These are phyloP conservation scores for Penicillium coprophilum DNA, from an alignment of 495 filamentous ascomycete species.

Conservation along the genomic window DNA sequence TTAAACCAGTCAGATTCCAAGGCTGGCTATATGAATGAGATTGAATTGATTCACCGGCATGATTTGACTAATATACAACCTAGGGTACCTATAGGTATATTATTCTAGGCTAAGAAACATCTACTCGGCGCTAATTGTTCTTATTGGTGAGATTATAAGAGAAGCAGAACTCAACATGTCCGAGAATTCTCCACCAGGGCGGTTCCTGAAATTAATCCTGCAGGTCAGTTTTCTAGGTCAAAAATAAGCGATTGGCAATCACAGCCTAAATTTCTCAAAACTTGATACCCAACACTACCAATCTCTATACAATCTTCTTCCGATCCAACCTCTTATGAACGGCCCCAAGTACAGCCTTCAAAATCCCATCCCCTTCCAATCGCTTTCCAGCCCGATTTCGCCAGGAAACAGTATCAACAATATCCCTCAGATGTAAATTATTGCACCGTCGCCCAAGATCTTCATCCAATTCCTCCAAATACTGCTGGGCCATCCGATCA, in stretches of 20 bases:
- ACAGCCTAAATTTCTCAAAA: too few relatives aligned
- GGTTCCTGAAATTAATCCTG: too few relatives aligned
- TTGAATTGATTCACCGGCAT: not conserved
- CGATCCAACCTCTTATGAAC: conserved; percentile 54
- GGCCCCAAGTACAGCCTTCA: conserved; percentile 81
- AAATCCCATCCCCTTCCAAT: conserved; percentile 65
- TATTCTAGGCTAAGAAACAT: too few relatives aligned
- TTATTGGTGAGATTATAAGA: not conserved
- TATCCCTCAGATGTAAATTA: conserved; percentile 67
- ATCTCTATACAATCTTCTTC: conserved; percentile 11
- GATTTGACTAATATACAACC: not conserved
- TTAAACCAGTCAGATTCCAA: too few relatives aligned
- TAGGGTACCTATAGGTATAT: too few relatives aligned
- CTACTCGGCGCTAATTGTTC: not conserved
- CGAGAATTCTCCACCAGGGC: not conserved
- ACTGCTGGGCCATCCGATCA: conserved; percentile 61
- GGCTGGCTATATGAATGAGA: too few relatives aligned
- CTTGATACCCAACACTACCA: too few relatives aligned
- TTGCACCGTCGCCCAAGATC: conserved; percentile 53
- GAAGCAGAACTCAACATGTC: not conserved
- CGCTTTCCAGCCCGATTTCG: conserved; percentile 40
- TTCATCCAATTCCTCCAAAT: conserved; percentile 78
- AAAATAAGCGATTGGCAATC: not conserved
- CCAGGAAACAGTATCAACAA: conserved; percentile 91
- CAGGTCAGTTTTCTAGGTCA: not conserved